These are phyloP conservation scores for Lipomyces oligophaga DNA, from an alignment of 805 yeast species.

Conservation along the genomic window DNA sequence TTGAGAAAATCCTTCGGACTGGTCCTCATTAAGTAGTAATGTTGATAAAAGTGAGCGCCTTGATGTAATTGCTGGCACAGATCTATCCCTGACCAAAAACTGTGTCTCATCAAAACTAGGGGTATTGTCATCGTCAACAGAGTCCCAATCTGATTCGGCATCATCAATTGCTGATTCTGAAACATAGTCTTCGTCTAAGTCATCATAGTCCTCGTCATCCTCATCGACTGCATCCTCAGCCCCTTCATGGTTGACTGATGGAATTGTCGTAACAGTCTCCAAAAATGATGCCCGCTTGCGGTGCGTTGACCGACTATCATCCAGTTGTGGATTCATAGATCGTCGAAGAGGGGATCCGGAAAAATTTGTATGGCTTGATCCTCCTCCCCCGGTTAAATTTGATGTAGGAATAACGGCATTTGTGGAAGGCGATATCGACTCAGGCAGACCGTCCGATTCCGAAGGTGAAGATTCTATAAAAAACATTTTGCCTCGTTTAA, in stretches of 20 bases:
- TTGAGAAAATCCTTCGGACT: too few relatives aligned
- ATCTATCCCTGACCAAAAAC: conserved; percentile 33
- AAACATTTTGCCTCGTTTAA: conserved; percentile 35
- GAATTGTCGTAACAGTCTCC: conserved; percentile 23
- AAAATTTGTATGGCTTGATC: too few relatives aligned
- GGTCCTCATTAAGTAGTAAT: conserved; percentile 35
- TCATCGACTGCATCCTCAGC: conserved; percentile 10
- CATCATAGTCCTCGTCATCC: conserved; percentile 13
- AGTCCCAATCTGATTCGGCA: conserved; percentile 40
- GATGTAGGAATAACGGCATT: neutral
- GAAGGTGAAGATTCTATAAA: conserved; percentile 42
- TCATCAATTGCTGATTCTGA: conserved; percentile 31
- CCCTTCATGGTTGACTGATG: too few relatives aligned
- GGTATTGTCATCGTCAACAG: conserved; percentile 37
- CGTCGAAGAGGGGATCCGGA: too few relatives aligned
- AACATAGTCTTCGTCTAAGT: conserved; percentile 18
- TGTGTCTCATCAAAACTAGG: conserved; percentile 34
- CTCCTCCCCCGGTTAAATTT: too few relatives aligned
- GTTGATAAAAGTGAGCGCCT: conserved; percentile 41
- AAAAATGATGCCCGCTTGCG: conserved; percentile 25
- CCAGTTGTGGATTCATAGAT: too few relatives aligned
- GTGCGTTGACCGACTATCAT: too few relatives aligned
- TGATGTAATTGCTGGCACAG: conserved; percentile 31
- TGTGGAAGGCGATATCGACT: conserved; percentile 24
- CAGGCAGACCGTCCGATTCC: conserved; percentile 36